Conservation (phyloP, 225 moss, liverwort and hornwort species). For the Neckera pumila region DNA sequence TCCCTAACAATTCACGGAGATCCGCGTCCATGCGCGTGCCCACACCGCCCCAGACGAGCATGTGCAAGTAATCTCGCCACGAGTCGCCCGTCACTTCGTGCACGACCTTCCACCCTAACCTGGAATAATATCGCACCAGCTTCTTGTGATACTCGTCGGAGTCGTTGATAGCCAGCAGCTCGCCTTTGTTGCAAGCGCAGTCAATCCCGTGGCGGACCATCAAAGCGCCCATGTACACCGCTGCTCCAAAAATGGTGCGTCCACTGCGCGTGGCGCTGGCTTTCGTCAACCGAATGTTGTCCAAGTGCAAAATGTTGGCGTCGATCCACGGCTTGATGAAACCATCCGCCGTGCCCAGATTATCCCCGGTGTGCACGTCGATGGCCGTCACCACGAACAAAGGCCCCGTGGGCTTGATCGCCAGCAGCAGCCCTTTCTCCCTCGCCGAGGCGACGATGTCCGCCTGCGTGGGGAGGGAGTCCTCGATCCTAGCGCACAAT, state of each 20-base stretch:
- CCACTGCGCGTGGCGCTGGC: slow-evolving; percentile 45
- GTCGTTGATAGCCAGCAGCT: slow-evolving; percentile 88
- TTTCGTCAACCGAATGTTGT: slow-evolving; percentile 55
- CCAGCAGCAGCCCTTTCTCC: slow-evolving; percentile 50
- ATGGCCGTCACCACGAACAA: slow-evolving; percentile 54
- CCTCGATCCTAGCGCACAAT: neutral
- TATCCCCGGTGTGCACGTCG: slow-evolving; percentile 20
- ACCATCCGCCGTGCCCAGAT: slow-evolving; percentile 55
- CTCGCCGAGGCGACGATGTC: slow-evolving; percentile 61
- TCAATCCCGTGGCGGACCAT: slow-evolving; percentile 76
- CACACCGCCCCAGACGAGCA: slow-evolving; percentile 90
- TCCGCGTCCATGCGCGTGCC: slow-evolving; percentile 92
- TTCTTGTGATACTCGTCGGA: slow-evolving; percentile 53
- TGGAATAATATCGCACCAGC: slow-evolving; percentile 69
- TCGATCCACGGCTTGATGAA: slow-evolving; percentile 62
- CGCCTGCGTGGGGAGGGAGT: slow-evolving; percentile 60
- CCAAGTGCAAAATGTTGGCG: slow-evolving; percentile 63
- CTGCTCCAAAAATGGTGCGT: slow-evolving; percentile 61
- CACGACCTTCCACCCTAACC: slow-evolving; percentile 65
- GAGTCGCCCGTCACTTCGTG: slow-evolving; percentile 56
- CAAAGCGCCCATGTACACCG: slow-evolving; percentile 73
- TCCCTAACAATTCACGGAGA: slow-evolving; percentile 55
- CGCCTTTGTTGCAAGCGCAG: slow-evolving; percentile 54
- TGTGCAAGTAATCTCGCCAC: slow-evolving; percentile 42
- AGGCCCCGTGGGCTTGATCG: slow-evolving; percentile 51